phyloP scores from a whole-genome alignment of 1,284 basidiomycete genomes.

The Thelephora terrestris region DNA sequence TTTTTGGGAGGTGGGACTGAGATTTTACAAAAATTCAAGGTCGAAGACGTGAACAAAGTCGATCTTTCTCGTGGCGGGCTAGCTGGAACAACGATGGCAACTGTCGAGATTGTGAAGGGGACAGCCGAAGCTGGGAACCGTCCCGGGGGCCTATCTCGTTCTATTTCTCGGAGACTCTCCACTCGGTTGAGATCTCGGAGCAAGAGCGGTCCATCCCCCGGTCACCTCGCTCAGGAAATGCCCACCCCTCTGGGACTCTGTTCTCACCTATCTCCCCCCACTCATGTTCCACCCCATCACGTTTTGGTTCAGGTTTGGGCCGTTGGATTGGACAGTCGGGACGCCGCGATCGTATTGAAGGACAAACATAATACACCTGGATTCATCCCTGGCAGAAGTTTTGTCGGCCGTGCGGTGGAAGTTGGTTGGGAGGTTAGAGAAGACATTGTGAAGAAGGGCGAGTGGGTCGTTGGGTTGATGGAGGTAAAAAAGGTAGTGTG shows the following conservation, averaged over 20 bases:
- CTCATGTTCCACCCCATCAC: constrained; percentile 52
- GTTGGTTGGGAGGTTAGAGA: constrained; percentile 70
- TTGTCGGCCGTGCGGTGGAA: constrained; percentile 73
- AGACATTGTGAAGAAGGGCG: constrained; percentile 57
- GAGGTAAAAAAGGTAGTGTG: constrained; percentile 65
- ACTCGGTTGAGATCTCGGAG: not conserved
- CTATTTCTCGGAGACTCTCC: not conserved
- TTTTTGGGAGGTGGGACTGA: constrained; percentile 54
- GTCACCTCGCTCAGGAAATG: constrained; percentile 33
- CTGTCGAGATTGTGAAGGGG: constrained; percentile 69
- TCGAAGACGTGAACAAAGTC: constrained; percentile 34
- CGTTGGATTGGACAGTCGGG: constrained; percentile 67
- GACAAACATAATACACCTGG: constrained; percentile 36
- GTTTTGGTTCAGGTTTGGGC: constrained; percentile 82
- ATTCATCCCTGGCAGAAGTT: constrained; percentile 73
- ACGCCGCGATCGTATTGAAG: constrained; percentile 50
- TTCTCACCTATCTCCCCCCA: constrained; percentile 64
- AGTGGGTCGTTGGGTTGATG: constrained; percentile 74
- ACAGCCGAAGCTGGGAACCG: not conserved
- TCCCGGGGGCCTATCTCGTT: not conserved
- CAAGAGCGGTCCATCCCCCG: constrained; percentile 22
- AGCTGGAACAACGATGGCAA: constrained; percentile 80
- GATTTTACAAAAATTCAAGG: constrained; percentile 27
- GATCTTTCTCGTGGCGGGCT: constrained; percentile 67
- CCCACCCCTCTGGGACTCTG: constrained; percentile 39